Evolutionary conservation across 805 yeast genomes (phyloP), one percentile per base, ranked within the genome.

Genomic region (Metschnikowia aberdeeniae): DNA sequence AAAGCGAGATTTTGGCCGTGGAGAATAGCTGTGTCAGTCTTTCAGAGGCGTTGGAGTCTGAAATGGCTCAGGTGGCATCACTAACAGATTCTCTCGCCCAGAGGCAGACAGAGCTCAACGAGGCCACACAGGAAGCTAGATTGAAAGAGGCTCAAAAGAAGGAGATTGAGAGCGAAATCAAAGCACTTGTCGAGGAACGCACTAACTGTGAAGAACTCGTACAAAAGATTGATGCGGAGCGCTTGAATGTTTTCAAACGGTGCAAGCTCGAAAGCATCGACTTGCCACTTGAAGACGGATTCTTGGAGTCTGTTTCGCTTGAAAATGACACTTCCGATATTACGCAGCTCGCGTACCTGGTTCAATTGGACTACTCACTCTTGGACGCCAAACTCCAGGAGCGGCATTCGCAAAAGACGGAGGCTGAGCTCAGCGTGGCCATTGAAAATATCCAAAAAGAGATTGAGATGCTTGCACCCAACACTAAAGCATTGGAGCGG

Each of bases 401-500:
- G 47, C 58, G 60, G 8, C 68, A 72, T 47, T 73, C 64, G 10
- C 60, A 58, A 1, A 67, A 66, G 36, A 57, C 68, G 1, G 77
- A 70, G 40, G 66, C 67, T 6, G 75, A 66, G 41, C 52, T 71
- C 14, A 52, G 56, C 12, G 68, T 59, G 3, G 55, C 54, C 14
- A 53, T 62, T 5, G 70, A 79, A 7, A 58, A 59, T n/a, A 66
- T 56, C 19, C 54, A 52, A 50, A 59, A 62, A 40, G 76, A 75
- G 27, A 60, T 79, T 24, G 73, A 67, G 13, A 56, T 60, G 40
- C 67, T 89, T 56, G 81, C 87, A 28, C 96, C 97, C n/a, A 89
- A 89, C 61, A 72, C 81, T 32, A 85, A 84, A 52, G 96, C 97
- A 0, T 67, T 77, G 27, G 95, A 86, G 42, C 75, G 96, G 55